Percentiles rank a stretch among this genome's conserved stretches.
Conservation (phyloP, 2,329 filamentous ascomycete species). For the Beauveria australis region DNA sequence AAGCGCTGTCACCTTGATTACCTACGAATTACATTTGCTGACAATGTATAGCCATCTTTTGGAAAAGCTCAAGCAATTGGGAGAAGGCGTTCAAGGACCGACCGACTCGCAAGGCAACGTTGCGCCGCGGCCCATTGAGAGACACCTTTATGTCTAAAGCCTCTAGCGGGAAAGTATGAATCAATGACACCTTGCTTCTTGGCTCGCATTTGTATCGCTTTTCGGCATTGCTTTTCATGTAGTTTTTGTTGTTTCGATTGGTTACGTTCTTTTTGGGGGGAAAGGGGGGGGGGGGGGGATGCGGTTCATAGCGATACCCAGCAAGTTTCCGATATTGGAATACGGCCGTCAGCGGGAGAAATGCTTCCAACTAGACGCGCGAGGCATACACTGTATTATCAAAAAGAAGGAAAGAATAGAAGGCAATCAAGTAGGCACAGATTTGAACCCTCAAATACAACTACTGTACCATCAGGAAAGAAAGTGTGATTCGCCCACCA, state of each 20-base stretch:
- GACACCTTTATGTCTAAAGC: conserved; percentile 4
- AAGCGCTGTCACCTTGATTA: conserved; percentile 23
- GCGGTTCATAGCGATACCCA: neutral
- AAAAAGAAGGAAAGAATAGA: neutral
- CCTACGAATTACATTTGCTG: neutral
- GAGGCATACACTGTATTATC: neutral
- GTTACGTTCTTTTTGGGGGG: neutral
- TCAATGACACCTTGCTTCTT: neutral
- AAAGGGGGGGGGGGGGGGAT: neutral
- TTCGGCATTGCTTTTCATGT: neutral
- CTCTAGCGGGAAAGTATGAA: neutral
- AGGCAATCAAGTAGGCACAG: neutral
- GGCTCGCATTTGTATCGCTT: neutral
- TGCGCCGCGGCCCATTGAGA: conserved; percentile 1
- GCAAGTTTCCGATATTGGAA: neutral
- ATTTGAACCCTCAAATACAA: too few species aligned
- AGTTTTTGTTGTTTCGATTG: neutral
- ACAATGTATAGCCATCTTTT: neutral
- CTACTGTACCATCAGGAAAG: too few species aligned
- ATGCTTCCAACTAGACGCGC: neutral
- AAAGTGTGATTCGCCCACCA: too few species aligned
- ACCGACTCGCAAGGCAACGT: neutral
- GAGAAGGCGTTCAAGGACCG: neutral
- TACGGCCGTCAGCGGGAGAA: too few species aligned
- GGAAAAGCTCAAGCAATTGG: conserved; percentile 9